These are phyloP conservation scores for Nyssa sinensis DNA, from an alignment of 148 eudicot species.

Conservation along the genomic window DNA sequence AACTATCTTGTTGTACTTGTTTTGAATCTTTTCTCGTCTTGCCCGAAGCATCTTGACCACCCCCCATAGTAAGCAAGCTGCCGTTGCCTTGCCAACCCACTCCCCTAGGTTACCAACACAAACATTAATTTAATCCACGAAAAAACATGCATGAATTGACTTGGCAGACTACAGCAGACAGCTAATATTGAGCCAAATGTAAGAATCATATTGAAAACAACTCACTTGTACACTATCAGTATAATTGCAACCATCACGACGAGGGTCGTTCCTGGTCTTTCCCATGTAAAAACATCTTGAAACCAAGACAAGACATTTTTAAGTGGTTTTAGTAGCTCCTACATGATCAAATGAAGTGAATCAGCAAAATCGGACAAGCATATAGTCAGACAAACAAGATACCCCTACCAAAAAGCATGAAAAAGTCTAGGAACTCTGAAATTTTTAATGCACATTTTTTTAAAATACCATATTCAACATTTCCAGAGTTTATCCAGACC, in stretches of 20 bases:
- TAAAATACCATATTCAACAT: no score
- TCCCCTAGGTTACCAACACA: slow-evolving; percentile 44
- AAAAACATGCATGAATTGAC: not conserved
- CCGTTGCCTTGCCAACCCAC: slow-evolving; percentile 78
- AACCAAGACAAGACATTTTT: slow-evolving; percentile 37
- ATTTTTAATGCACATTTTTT: no score
- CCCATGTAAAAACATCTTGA: slow-evolving; percentile 53
- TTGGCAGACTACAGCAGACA: not conserved
- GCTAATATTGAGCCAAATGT: not conserved
- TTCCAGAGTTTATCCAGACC: not conserved
- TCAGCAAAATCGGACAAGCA: no score
- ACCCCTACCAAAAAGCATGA: not conserved
- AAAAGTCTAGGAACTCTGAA: not conserved
- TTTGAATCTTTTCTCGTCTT: slow-evolving; percentile 28
- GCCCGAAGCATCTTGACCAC: slow-evolving; percentile 48
- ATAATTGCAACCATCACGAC: slow-evolving; percentile 34
- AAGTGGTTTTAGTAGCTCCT: slow-evolving; percentile 65
- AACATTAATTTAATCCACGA: not conserved
- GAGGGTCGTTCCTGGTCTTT: slow-evolving; percentile 49
- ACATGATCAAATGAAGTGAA: slow-evolving; percentile 3
- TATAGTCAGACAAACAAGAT: no score
- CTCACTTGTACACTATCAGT: slow-evolving; percentile 63
- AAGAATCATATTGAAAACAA: slow-evolving; percentile 1
- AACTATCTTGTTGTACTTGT: slow-evolving; percentile 46
- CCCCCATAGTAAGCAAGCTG: slow-evolving; percentile 54